Evolutionary conservation across 2,329 filamentous ascomycete genomes (phyloP).

Genomic region (Sordariomycetes sp.): DNA sequence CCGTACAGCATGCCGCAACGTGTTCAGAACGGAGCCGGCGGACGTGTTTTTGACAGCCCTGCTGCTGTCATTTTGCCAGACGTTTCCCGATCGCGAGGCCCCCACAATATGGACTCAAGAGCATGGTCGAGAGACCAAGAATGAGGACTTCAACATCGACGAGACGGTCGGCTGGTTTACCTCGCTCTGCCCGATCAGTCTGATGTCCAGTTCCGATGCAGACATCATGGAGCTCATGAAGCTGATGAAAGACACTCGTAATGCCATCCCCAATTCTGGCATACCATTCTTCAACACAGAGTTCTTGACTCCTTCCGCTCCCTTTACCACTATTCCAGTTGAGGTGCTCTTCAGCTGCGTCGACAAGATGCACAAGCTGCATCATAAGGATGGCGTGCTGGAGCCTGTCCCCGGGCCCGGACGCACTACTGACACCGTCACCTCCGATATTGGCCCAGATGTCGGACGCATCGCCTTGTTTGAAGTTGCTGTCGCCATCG

Average conservation of each 20-base stretch:
- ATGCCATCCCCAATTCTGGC: slow-evolving; percentile 32
- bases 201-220: slow-evolving; percentile 31
- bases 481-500: slow-evolving; percentile 37
- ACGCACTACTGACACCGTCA: slow-evolving; percentile 23
- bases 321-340: slow-evolving; percentile 33
- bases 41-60: slow-evolving; percentile 46
- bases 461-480: slow-evolving; percentile 42
- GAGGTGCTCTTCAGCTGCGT: slow-evolving; percentile 51
- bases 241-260: slow-evolving; percentile 43
- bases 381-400: slow-evolving; percentile 37
- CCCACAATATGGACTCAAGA: slow-evolving; percentile 48
- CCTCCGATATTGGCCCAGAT: slow-evolving; percentile 32
- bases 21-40: slow-evolving; percentile 40
- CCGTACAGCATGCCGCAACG: slow-evolving; percentile 30
- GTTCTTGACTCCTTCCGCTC: slow-evolving; percentile 24
- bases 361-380: slow-evolving; percentile 38
- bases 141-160: slow-evolving; percentile 38
- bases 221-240: slow-evolving; percentile 42
- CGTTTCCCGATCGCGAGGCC: slow-evolving; percentile 39
- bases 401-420: slow-evolving; percentile 33
- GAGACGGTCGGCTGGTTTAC: slow-evolving; percentile 55
- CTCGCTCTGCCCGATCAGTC: slow-evolving; percentile 40
- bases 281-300: slow-evolving; percentile 39
- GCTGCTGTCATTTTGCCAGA: slow-evolving; percentile 44
- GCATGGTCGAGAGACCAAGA: slow-evolving; percentile 34